These are phyloP conservation scores for Bombardia bombarda DNA, from an alignment of 495 filamentous ascomycete species.

Conservation along the genomic window DNA sequence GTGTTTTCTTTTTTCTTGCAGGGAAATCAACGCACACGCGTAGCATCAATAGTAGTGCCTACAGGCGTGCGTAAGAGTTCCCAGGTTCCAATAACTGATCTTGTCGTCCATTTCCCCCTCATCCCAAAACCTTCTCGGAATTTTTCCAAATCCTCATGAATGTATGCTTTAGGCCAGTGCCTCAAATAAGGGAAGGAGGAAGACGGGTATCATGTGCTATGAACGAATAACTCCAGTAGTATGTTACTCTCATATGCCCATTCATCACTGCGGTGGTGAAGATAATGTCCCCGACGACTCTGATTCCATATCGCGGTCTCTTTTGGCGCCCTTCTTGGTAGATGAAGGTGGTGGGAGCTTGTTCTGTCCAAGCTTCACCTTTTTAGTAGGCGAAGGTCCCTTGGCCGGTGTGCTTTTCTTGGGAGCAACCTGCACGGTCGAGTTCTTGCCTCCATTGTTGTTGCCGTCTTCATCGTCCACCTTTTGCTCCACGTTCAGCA, in stretches of 20 bases:
- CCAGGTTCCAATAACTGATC: neutral
- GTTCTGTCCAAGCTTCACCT: constrained; percentile 31
- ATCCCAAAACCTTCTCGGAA: neutral
- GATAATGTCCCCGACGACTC: constrained; percentile 45
- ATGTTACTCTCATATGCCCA: neutral
- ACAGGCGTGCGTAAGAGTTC: neutral
- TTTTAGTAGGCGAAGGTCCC: constrained; percentile 35
- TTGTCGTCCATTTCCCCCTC: neutral
- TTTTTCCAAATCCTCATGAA: neutral
- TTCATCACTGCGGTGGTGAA: constrained; percentile 30
- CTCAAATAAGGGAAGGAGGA: too few relatives aligned
- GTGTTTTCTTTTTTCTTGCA: neutral
- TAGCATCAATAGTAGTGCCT: too few relatives aligned
- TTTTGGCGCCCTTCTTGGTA: constrained; percentile 30
- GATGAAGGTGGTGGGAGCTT: constrained; percentile 32
- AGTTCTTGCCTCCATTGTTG: too few relatives aligned
- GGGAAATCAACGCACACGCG: neutral
- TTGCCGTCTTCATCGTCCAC: constrained; percentile 27
- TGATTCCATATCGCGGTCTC: constrained; percentile 36
- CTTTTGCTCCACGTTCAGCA: constrained; percentile 33
- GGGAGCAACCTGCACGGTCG: constrained; percentile 33
- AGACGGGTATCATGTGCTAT: neutral
- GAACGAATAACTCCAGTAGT: neutral
- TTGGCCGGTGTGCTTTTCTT: constrained; percentile 35
- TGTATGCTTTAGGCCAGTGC: too few relatives aligned